These are phyloP conservation scores for Spencermartinsiella ligniputridi DNA, from an alignment of 1,139 yeast genomes.

Conservation along the genomic window DNA sequence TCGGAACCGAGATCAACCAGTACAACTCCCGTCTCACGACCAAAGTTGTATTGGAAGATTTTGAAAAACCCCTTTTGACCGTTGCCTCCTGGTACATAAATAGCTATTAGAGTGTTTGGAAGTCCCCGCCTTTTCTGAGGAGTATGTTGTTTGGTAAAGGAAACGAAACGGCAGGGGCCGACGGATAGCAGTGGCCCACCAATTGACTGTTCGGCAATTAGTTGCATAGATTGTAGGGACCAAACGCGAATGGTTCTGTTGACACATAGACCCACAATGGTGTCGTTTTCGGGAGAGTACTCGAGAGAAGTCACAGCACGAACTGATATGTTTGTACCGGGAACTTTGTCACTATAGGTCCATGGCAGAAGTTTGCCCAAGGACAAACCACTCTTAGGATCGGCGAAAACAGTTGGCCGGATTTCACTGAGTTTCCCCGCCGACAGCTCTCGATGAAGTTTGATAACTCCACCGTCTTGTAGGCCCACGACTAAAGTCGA, in stretches of 20 bases:
- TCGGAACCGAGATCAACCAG: conserved; percentile 32
- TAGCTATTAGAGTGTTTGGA: conserved; percentile 3
- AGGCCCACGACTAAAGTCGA: conserved; percentile 51
- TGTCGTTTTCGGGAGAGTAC: conserved; percentile 13
- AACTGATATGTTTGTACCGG: conserved; percentile 29
- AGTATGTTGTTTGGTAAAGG: conserved; percentile 1
- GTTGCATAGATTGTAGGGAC: conserved; percentile 22
- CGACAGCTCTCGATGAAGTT: conserved; percentile 41
- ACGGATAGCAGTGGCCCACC: background rate
- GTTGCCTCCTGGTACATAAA: conserved; percentile 1
- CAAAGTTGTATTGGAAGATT: conserved; percentile 3
- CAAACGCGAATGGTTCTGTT: conserved; percentile 29
- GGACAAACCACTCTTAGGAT: background rate
- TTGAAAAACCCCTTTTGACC: conserved; percentile 3
- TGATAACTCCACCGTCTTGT: conserved; percentile 60
- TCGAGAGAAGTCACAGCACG: conserved; percentile 26
- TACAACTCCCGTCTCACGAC: conserved; percentile 14
- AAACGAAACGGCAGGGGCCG: conserved; percentile 5
- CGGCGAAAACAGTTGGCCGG: background rate
- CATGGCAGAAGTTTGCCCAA: background rate
- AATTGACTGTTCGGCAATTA: background rate
- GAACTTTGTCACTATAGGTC: conserved; percentile 24
- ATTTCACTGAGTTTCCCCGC: background rate
- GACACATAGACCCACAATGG: conserved; percentile 27
- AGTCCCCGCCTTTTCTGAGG: conserved; percentile 6